These are phyloP conservation scores for Suillus subluteus DNA, from an alignment of 768 basidiomycete genomes.

Conservation along the genomic window DNA sequence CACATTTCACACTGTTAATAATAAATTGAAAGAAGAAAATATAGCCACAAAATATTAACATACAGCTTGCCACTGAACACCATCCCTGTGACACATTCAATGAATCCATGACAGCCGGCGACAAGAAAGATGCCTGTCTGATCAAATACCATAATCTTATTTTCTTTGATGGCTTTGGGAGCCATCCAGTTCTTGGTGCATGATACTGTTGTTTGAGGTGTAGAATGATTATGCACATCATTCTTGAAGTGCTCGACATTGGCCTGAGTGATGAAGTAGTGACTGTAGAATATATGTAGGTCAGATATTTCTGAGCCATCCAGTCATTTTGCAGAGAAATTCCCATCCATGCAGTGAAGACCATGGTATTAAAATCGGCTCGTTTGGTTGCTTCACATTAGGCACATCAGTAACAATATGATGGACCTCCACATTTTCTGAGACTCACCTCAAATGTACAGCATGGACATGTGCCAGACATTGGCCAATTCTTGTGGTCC, in stretches of 20 bases:
- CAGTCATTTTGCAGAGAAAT: slow-evolving; percentile 27
- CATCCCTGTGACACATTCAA: slow-evolving; percentile 38
- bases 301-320: slow-evolving; percentile 24
- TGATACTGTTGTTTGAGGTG: too few species aligned
- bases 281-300: slow-evolving; percentile 20
- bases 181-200: slow-evolving; percentile 41
- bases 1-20: slow-evolving; percentile 4
- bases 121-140: slow-evolving; percentile 42
- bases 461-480: neutral
- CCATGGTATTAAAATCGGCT: too few species aligned
- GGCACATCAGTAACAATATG: neutral
- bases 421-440: too few species aligned
- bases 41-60: slow-evolving; percentile 8
- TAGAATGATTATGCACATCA: neutral
- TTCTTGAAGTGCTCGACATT: slow-evolving; percentile 34
- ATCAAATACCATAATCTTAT: slow-evolving; percentile 40
- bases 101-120: slow-evolving; percentile 38
- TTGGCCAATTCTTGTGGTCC: too few species aligned
- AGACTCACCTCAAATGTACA: neutral
- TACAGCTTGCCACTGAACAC: slow-evolving; percentile 40
- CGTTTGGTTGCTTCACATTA: neutral
- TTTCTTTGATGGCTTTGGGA: slow-evolving; percentile 27
- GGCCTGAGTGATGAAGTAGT: slow-evolving; percentile 29
- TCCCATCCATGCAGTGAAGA: too few species aligned
- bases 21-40: too few species aligned